Conservation (phyloP, 2,329 filamentous ascomycete species). For the Lachnellula cervina region DNA sequence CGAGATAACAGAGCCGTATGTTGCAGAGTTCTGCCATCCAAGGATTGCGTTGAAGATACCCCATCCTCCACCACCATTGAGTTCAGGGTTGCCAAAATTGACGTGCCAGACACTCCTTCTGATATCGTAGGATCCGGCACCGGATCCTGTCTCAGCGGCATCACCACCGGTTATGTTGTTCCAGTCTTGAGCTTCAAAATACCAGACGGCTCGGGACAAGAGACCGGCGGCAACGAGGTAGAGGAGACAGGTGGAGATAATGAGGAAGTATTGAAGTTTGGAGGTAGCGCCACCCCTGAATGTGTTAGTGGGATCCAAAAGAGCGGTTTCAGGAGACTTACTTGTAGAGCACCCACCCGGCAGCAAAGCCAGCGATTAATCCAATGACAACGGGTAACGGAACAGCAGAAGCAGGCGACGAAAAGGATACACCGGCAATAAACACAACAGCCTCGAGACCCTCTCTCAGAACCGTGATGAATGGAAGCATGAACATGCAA, state of each 20-base stretch:
- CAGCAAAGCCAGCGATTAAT: constrained; percentile 57
- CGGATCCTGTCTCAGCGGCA: constrained; percentile 56
- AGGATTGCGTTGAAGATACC: constrained; percentile 82
- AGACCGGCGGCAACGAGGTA: constrained; percentile 81
- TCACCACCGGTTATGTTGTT: constrained; percentile 43
- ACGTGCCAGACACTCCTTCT: constrained; percentile 76
- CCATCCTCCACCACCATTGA: constrained; percentile 74
- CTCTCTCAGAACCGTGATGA: constrained; percentile 81
- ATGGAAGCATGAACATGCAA: constrained; percentile 79
- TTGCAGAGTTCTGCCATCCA: constrained; percentile 85
- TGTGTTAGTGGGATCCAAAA: constrained; percentile 7
- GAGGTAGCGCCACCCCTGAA: constrained; percentile 56
- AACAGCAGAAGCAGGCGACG: constrained; percentile 68
- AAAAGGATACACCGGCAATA: constrained; percentile 76
- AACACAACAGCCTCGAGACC: constrained; percentile 85
- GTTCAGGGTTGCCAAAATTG: constrained; percentile 73
- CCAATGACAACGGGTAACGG: constrained; percentile 73
- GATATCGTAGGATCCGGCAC: constrained; percentile 76
- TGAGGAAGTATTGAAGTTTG: constrained; percentile 71
- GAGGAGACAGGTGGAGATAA: constrained; percentile 74
- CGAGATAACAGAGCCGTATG: constrained; percentile 78
- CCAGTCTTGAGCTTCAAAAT: constrained; percentile 67
- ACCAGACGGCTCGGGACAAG: constrained; percentile 73
- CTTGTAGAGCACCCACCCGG: constrained; percentile 77
- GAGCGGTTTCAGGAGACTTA: constrained; percentile 38